These are phyloP conservation scores for Candida dajiaensis DNA, from an alignment of 805 yeast genomes.

Conservation along the genomic window DNA sequence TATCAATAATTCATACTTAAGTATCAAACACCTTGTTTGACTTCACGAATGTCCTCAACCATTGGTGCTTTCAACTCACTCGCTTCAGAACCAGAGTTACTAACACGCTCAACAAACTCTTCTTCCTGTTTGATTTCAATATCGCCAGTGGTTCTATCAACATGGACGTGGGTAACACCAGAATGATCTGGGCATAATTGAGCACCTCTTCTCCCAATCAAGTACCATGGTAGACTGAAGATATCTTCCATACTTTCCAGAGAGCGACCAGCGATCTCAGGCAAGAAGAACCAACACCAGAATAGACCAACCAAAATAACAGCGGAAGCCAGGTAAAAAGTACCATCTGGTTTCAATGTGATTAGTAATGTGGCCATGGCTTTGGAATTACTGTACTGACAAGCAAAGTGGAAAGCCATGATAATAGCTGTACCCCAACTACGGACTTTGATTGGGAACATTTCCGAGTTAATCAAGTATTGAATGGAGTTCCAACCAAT, in stretches of 20 bases:
- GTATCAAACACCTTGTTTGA: neutral
- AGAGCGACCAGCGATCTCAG: constrained; percentile 33
- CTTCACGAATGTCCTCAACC: neutral
- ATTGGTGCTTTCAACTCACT: neutral
- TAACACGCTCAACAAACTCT: constrained; percentile 11
- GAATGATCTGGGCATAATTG: constrained; percentile 47
- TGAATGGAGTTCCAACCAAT: constrained; percentile 54
- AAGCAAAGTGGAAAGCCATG: constrained; percentile 52
- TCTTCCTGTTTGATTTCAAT: constrained; percentile 11
- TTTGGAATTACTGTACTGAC: constrained; percentile 52
- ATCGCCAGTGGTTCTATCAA: constrained; percentile 10
- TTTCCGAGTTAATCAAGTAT: constrained; percentile 48
- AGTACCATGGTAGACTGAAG: constrained; percentile 47
- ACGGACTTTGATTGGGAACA: constrained; percentile 46
- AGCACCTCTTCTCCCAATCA: constrained; percentile 50
- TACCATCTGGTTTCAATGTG: constrained; percentile 40
- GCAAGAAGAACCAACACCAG: constrained; percentile 32
- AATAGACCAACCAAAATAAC: constrained; percentile 36
- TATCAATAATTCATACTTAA: too few relatives aligned
- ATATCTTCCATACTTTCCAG: constrained; percentile 34
- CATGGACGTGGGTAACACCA: constrained; percentile 25
- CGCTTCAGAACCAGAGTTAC: neutral
- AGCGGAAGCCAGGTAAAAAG: constrained; percentile 45
- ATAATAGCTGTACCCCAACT: constrained; percentile 43
- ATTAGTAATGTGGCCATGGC: constrained; percentile 48